Evolutionary conservation across 176 grass and related monocot species (phyloP), one percentile per base, ranked within the genome.

Genomic region (Pontederia crassipes): DNA sequence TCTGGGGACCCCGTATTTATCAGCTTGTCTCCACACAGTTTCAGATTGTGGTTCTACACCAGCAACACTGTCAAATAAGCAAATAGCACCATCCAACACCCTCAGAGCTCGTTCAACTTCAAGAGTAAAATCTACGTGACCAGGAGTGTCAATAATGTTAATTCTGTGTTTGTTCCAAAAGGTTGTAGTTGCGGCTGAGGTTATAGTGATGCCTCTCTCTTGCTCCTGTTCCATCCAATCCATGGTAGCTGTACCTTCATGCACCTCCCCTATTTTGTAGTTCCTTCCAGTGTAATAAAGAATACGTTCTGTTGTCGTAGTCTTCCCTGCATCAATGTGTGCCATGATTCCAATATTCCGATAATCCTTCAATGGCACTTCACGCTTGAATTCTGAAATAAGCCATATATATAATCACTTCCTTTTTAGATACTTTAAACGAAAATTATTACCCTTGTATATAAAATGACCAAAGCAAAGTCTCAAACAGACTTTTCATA

Each of bases 221-320:
- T 97, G 92, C 67, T 97, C 92, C 63, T 91, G 92, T 74, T 97
- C 87, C 92, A 97, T 97, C 92, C 92, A 97, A 59, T 97, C 92
- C 92, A 97, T 91, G 2, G 92, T 97, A 40, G 92, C 87, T 14
- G 92, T 97, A 56, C 87, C 92, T 55, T 97, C 92, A 53, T 97
- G 92, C 61, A 97, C 92, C 79, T 97, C 92, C 6, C 92, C 92
- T 26, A 97, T 97, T 68, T 97, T 91, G 76, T 97, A 97, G 78
- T 97, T 97, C 57, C 73, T 90, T 67, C 92, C 92, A 51, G 87
- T 91, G 81, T 97, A 97, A 66, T 88, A 97, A 24, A 97, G 79
- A 80, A 97, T 58, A 15, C 92, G 92, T 52, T 97, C 92, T 62
- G 92, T 97, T 17, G 92, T 97, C 66, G 92, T 97, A 28, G 92